phyloP scores from a whole-genome alignment of 495 filamentous ascomycete species.

The Podospora didyma region DNA sequence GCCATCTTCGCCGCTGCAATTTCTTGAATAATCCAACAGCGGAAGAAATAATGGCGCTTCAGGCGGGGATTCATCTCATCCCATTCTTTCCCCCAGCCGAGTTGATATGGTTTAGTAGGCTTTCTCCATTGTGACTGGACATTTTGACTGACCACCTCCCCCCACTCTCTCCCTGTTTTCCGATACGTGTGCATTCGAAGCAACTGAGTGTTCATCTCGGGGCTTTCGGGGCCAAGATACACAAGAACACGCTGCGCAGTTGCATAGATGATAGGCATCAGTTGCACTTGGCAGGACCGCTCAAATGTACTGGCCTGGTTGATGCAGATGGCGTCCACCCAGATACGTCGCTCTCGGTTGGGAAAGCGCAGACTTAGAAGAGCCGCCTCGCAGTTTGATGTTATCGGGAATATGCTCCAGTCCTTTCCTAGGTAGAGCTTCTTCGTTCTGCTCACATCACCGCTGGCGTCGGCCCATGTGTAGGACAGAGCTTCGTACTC shows the following conservation, averaged over 20 bases:
- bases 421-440: slow-evolving; percentile 17
- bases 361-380: slow-evolving; percentile 15
- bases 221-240: slow-evolving; percentile 20
- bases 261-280: slow-evolving; percentile 31
- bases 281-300: slow-evolving; percentile 19
- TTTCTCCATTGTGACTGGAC: no score
- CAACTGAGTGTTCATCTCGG: slow-evolving; percentile 1
- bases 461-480: slow-evolving; percentile 16
- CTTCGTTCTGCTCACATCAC: slow-evolving; percentile 12
- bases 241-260: slow-evolving; percentile 23
- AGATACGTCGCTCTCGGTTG: slow-evolving; percentile 13
- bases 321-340: slow-evolving; percentile 33
- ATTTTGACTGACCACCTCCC: not conserved
- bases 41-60: slow-evolving; percentile 18
- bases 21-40: slow-evolving; percentile 25
- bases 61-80: slow-evolving; percentile 11
- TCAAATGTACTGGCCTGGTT: slow-evolving; percentile 24
- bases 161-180: not conserved
- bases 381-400: slow-evolving; percentile 17
- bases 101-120: no score
- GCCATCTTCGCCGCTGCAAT: slow-evolving; percentile 17
- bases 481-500: slow-evolving; percentile 20
- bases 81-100: slow-evolving; percentile 11
- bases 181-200: not conserved
- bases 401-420: slow-evolving; percentile 18